These are phyloP conservation scores for Sordaria brevicollis DNA, from an alignment of 495 filamentous ascomycete species.

Conservation along the genomic window DNA sequence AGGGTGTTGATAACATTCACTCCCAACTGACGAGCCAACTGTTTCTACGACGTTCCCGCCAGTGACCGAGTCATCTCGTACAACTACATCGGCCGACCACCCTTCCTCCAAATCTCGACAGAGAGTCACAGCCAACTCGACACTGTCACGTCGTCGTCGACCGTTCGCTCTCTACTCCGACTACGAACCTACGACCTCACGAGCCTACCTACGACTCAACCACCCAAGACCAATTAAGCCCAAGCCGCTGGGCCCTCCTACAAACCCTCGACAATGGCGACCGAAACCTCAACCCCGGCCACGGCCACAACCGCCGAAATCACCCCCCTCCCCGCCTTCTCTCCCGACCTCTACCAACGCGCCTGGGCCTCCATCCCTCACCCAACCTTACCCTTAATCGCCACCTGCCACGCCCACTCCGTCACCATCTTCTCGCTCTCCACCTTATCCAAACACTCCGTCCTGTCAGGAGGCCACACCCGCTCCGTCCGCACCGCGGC, in stretches of 20 bases:
- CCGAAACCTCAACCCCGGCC: neutral
- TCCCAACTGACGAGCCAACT: neutral
- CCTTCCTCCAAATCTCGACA: neutral
- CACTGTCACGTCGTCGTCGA: neutral
- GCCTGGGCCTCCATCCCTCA: conserved; percentile 81
- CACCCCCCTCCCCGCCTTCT: conserved; percentile 38
- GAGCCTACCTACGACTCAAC: neutral
- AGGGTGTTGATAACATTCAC: neutral
- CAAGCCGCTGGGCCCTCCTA: neutral
- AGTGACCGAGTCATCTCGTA: neutral
- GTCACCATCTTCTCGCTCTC: conserved; percentile 80
- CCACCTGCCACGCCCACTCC: conserved; percentile 75
- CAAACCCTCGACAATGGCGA: neutral
- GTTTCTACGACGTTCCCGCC: neutral
- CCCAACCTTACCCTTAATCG: conserved; percentile 76
- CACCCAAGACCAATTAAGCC: neutral
- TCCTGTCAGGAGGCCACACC: conserved; percentile 79
- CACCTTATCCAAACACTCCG: conserved; percentile 65
- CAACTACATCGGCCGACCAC: neutral
- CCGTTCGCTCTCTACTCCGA: neutral
- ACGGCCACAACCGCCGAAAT: conserved; percentile 1
- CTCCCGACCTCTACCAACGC: conserved; percentile 63
- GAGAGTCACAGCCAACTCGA: neutral
- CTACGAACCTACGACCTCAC: neutral
- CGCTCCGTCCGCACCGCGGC: conserved; percentile 69